These are phyloP conservation scores for Cunninghamia lanceolata DNA, from an alignment of 75 land plant genomes.

Conservation along the genomic window DNA sequence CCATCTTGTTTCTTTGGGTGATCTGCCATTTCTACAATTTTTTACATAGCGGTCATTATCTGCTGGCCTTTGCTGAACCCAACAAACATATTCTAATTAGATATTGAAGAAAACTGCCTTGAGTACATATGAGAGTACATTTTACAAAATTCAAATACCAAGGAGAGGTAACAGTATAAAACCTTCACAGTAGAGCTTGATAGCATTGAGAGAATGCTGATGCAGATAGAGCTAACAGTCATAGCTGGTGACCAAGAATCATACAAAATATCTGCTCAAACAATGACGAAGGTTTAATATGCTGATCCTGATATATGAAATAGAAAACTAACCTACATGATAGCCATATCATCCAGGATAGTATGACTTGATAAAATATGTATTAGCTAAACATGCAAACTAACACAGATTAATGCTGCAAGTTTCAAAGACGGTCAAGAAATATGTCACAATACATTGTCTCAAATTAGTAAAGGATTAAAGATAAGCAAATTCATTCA, in stretches of 20 bases:
- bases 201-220: slow-evolving; percentile 96
- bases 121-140: background rate
- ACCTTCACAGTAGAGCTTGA: slow-evolving; percentile 97
- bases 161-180: background rate
- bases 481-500: background rate
- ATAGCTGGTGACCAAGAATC: slow-evolving; percentile 99
- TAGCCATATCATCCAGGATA: background rate
- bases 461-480: background rate
- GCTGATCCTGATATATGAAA: background rate
- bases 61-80: slow-evolving; percentile 80
- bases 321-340: background rate
- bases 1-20: slow-evolving; percentile 97
- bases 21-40: slow-evolving; percentile 91
- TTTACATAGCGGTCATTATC: slow-evolving; percentile 91
- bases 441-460: background rate
- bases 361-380: background rate
- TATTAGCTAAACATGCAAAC: background rate
- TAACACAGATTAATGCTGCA: background rate
- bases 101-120: background rate
- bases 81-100: background rate
- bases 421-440: background rate
- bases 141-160: background rate
- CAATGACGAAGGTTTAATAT: background rate
- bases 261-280: slow-evolving; percentile 73
- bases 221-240: slow-evolving; percentile 98